Base-by-base conservation (phyloP, 768 basidiomycete genomes). In the Amanita rimosa region DNA sequence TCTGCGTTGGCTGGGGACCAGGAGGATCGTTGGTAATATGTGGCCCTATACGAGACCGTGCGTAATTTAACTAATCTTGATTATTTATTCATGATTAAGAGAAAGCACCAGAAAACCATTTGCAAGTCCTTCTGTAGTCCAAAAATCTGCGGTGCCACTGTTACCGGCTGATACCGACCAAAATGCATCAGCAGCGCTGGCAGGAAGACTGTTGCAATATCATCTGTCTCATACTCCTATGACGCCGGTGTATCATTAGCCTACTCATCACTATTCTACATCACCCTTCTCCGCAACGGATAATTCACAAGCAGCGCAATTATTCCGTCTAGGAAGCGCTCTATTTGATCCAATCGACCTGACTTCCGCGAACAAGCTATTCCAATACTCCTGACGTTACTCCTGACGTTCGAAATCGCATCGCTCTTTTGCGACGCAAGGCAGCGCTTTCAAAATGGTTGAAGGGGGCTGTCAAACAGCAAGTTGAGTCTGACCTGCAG, bases 1-100 rank as follows among this genome's bases (percentile, higher is more conserved):
- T 92, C 63, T 75, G 92, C 49, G 89, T 85, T 2, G 82, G 89
- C 3, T 98, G 93, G 91, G 90, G 94, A 16, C 83, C 87, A 1
- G 74, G 77, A 33, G 91, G 91, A 0, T 71, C 69, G 34, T 60
- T 97, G 6, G 81, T 82, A 43, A 65, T 95, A 53, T 83, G 86
- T 64, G 67, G 6, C 81, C 83, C 21, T 65, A 59, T 3, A 67
- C 70, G 45, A 65, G 68, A 43, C 54, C 66, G 86, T 86, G 58
- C 60, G 83, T 73, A 8, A 33, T 49, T 19, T 11, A 26, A 14
- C n/a, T n/a, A 24, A 5, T 16, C 6, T 11, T 1, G 22, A 7
- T 17, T 34, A 7, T 35, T 54, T 49, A 11, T 0, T 48, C 41
- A 24, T 35, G 51, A 29, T 49, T 37, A 21, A 55, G 35, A n/a